Base-by-base conservation (phyloP, 225 moss, liverwort and hornwort genomes). In the Anthoceros angustus region DNA sequence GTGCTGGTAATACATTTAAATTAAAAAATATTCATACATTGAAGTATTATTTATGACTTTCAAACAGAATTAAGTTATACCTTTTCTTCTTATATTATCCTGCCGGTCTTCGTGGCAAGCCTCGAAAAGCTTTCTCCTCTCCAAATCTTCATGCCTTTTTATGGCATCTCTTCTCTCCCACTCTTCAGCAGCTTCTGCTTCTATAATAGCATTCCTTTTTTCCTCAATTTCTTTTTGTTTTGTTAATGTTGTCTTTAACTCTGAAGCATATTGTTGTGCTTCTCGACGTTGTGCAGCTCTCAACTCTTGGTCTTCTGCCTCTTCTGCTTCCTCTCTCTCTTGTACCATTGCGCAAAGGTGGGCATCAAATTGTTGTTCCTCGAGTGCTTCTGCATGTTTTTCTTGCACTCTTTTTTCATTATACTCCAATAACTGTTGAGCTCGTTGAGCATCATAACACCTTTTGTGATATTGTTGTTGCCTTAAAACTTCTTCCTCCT, bases 171-270 rank as follows among this genome's bases (percentile, higher is more conserved):
- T 74, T 72, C 92, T 99, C 8, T 82, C 89, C 92, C 89, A 99
- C 71, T 99, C 98, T 43, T 84, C 87, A 76, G 92, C 98, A 73
- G 89, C 98, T 65, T 89, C 82, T n/a, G 87, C 87, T 75, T 87
- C 87, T 71, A 89, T 84, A 20, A 86, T 78, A 4, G 86, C 84
- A 70, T 84, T 79, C 16, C 66, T 77, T 4, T 74, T 50, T 1
- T 85, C 76, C 10, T 89, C 86, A 42, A 89, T 82, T 9, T 80
- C 87, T 63, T 25, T 74, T 43, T 87, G 84, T 66, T 77, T 84
- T 32, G 70, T 67, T 85, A 84, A 79, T 77, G 89, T 70, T n/a
- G 88, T 78, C 66, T 85, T 77, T 40, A 99, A 69, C 42, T 92
- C 89, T 66, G 77, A 78, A 25, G 82, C 83, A 40, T 89, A 99